Conservation (phyloP, 2,329 filamentous ascomycete genomes). For the Aureobasidium sp. region DNA sequence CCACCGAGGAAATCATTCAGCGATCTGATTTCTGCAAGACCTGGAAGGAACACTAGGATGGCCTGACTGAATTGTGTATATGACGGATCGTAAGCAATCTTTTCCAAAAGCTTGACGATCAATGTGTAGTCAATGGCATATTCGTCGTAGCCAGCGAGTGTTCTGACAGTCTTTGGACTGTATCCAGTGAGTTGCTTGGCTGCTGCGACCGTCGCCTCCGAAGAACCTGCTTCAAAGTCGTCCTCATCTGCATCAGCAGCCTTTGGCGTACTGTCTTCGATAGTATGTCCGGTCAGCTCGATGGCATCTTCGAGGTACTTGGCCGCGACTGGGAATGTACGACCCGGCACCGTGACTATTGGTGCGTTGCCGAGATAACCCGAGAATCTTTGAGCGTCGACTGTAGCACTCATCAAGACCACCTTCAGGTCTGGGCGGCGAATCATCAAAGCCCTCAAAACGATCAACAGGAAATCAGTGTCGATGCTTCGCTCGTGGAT, state of each 20-base stretch:
- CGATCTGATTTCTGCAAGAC: constrained; percentile 64
- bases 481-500: constrained; percentile 96
- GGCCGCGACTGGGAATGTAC: constrained; percentile 86
- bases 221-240: constrained; percentile 35
- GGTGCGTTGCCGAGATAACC: constrained; percentile 80
- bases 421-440: constrained; percentile 80
- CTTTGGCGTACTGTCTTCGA: constrained; percentile 46
- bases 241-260: constrained; percentile 42
- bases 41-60: constrained; percentile 88
- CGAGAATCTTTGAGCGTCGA: constrained; percentile 87
- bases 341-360: constrained; percentile 81
- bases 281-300: constrained; percentile 70
- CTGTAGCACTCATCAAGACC: constrained; percentile 93
- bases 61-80: constrained; percentile 75
- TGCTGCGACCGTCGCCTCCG: constrained; percentile 39
- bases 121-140: constrained; percentile 87
- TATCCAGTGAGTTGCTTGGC: constrained; percentile 65
- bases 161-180: constrained; percentile 66
- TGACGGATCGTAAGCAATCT: constrained; percentile 62
- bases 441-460: constrained; percentile 73
- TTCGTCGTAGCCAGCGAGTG: constrained; percentile 74
- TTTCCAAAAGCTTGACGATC: constrained; percentile 69
- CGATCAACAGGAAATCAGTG: constrained; percentile 90
- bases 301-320: constrained; percentile 89
- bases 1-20: constrained; percentile 79